Evolutionary conservation across 805 yeast species (phyloP), one percentile per base, ranked within the genome.

Genomic region (Lipomyces lipofer): DNA sequence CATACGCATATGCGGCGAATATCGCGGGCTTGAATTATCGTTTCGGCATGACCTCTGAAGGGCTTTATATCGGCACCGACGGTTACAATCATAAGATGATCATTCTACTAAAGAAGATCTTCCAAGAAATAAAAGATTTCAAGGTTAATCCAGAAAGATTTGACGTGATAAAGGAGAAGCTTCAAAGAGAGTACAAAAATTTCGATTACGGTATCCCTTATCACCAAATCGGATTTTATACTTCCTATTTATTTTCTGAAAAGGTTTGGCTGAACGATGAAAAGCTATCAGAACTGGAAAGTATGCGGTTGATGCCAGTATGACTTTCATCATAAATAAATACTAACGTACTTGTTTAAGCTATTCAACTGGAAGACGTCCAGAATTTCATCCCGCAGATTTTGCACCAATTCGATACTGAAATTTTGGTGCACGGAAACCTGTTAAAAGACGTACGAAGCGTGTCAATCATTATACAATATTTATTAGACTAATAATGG

Each of bases 51-150:
- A 80, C 85, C 51, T 78, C 85, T 58, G 89, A 84, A 61, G 96
- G 97, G 0, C 65, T 91, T 38, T 78, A 79, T 36, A 66, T 92
- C 42, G 80, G 80, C 45, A 74, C 89, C 21, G 74, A 77, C 36
- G 99, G 99, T 1, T 94, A 85, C 69, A 88, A 86, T 62, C 92
- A 94, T 69, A 92, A 92, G 65, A 73, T 89, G 43, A 77, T 79
- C 17, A 78, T 77, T 12, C 75, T 92, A 42, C 71, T 88, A 24
- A 79, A 78, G 45, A 78, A 82, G 52, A 80, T 91, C 24, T 69
- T 88, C 47, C 74, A 75, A 19, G 79, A 79, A 9, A 62, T 92
- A 39, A 67, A 74, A 22, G 65, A 65, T 3, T 86, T 84, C 61
- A 68, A 69, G 58, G 73, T 86, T 2, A 73, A 76, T 51, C 69